Conservation (phyloP, 2,329 filamentous ascomycete species). For the Fusarium sulawesiense region DNA sequence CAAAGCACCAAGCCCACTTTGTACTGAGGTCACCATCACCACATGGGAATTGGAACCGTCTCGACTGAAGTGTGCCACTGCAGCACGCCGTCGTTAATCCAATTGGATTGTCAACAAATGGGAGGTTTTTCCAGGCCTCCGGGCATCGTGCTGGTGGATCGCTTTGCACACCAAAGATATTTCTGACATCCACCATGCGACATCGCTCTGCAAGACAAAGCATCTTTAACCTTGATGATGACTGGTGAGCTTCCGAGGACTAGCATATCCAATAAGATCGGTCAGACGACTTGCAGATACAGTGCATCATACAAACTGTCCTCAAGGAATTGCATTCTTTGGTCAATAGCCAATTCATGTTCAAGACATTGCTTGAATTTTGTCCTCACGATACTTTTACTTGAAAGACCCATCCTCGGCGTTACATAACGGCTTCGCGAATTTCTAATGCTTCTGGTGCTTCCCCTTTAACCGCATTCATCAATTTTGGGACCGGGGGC, state of each 20-base stretch:
- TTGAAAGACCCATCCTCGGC: conserved; percentile 3
- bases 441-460: conserved; percentile 30
- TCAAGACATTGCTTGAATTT: not conserved
- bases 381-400: conserved; percentile 7
- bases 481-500: conserved; percentile 38
- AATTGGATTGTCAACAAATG: conserved; percentile 43
- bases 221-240: conserved; percentile 24
- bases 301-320: conserved; percentile 21
- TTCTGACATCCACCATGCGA: conserved; percentile 42
- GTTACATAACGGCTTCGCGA: conserved; percentile 4
- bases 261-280: conserved; percentile 23
- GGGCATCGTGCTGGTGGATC: conserved; percentile 43
- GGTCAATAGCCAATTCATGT: not conserved
- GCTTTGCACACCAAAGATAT: conserved; percentile 46
- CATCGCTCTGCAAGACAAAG: conserved; percentile 23
- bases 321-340: not conserved
- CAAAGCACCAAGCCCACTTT: conserved; percentile 10
- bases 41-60: conserved; percentile 37
- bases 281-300: conserved; percentile 8
- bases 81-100: conserved; percentile 43
- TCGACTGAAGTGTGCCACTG: conserved; percentile 41
- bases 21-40: conserved; percentile 37
- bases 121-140: conserved; percentile 47
- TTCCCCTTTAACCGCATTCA: conserved; percentile 38
- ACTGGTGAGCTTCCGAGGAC: conserved; percentile 19